A percentile compares a stretch with the other conserved stretches of the same genome.
phyloP scores from a whole-genome alignment of 306 rosid species.

The Leucaena leucocephala region DNA sequence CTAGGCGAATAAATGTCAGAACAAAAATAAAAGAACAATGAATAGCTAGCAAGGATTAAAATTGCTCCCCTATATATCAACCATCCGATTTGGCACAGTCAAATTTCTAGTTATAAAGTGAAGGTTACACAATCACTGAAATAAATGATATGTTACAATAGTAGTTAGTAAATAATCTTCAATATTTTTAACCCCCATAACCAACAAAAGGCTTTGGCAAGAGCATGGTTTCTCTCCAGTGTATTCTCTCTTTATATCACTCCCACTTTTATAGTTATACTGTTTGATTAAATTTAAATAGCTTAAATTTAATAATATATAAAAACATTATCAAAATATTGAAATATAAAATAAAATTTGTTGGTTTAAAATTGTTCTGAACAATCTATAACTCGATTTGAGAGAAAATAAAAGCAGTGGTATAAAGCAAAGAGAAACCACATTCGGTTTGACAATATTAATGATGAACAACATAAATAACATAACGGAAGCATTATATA shows the following conservation, averaged over 20 bases:
- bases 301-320: background rate
- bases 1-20: background rate
- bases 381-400: background rate
- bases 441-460: constrained; percentile 40
- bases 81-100: background rate
- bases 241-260: too few species aligned
- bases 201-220: background rate
- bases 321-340: too few species aligned
- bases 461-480: constrained; percentile 25
- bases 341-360: background rate
- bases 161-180: background rate
- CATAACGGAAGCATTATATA: constrained; percentile 41
- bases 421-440: background rate
- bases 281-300: background rate
- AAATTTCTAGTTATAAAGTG: background rate
- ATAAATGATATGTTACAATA: constrained; percentile 29
- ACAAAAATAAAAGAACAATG: background rate
- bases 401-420: background rate
- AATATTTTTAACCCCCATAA: constrained; percentile 5
- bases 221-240: too few species aligned
- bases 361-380: background rate
- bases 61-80: background rate
- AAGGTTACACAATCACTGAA: constrained; percentile 35
- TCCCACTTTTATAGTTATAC: too few species aligned
- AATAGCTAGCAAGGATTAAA: background rate